Evolutionary conservation across 2,329 filamentous ascomycete species (phyloP).

Genomic region (Tolypocladium tundrense): DNA sequence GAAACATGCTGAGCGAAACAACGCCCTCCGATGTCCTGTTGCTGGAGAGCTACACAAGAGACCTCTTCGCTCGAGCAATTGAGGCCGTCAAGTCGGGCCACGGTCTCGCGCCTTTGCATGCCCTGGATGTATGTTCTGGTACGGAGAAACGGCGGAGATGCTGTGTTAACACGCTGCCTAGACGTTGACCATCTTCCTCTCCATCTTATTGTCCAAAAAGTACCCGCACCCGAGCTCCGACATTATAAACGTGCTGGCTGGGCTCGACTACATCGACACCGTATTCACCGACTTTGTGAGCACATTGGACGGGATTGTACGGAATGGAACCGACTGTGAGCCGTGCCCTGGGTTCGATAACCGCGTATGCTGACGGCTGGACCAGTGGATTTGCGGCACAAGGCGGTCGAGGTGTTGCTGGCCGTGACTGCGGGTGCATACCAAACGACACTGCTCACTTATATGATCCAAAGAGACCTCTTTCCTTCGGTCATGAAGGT

Average conservation of each 20-base stretch:
- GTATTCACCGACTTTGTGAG: slow-evolving; percentile 84
- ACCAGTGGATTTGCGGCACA: slow-evolving; percentile 62
- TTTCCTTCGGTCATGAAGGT: slow-evolving; percentile 96
- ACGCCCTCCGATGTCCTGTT: slow-evolving; percentile 66
- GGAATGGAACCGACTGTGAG: slow-evolving; percentile 62
- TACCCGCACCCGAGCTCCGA: slow-evolving; percentile 95
- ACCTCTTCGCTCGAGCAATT: slow-evolving; percentile 68
- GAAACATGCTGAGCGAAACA: slow-evolving; percentile 58
- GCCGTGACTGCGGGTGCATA: slow-evolving; percentile 89
- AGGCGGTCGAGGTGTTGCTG: slow-evolving; percentile 71
- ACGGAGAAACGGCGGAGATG: neutral
- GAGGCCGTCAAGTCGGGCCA: slow-evolving; percentile 52
- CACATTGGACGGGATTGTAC: slow-evolving; percentile 72
- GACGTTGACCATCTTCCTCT: slow-evolving; percentile 85
- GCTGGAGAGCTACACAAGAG: slow-evolving; percentile 65
- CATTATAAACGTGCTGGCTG: slow-evolving; percentile 81
- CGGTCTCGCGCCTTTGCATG: slow-evolving; percentile 60
- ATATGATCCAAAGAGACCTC: slow-evolving; percentile 87
- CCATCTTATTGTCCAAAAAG: slow-evolving; percentile 71
- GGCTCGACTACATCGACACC: slow-evolving; percentile 76
- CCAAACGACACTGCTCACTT: slow-evolving; percentile 86
- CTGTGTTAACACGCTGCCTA: slow-evolving; percentile 27
- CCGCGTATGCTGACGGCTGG: slow-evolving; percentile 13
- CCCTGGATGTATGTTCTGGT: slow-evolving; percentile 62
- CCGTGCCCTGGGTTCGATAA: slow-evolving; percentile 4